These are phyloP conservation scores for Suillus sp. DNA, from an alignment of 768 basidiomycete species.

Conservation along the genomic window DNA sequence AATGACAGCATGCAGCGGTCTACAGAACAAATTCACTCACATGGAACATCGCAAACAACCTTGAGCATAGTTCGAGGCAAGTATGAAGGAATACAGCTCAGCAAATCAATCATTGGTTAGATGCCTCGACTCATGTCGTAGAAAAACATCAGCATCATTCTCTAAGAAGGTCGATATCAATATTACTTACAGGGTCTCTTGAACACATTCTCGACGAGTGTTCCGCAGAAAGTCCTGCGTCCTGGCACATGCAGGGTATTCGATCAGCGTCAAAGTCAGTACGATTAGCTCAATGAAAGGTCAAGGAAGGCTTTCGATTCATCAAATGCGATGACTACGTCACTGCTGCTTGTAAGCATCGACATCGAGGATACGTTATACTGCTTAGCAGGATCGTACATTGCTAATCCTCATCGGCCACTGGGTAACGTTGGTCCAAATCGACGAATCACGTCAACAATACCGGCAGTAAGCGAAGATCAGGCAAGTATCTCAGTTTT, in stretches of 20 bases:
- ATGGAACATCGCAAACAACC: background rate
- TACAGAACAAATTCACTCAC: background rate
- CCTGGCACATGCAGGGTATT: constrained; percentile 34
- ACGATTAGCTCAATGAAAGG: constrained; percentile 28
- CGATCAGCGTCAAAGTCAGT: constrained; percentile 30
- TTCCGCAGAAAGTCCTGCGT: constrained; percentile 30
- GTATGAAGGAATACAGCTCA: no score
- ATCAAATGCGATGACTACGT: background rate
- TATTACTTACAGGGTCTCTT: constrained; percentile 14
- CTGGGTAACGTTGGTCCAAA: background rate
- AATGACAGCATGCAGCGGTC: background rate
- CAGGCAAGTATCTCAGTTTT: background rate
- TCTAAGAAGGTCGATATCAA: constrained; percentile 27
- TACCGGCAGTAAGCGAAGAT: background rate
- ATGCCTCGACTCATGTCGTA: background rate
- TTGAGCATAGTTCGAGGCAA: background rate
- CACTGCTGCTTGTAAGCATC: background rate
- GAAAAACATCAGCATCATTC: constrained; percentile 21
- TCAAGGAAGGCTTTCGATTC: constrained; percentile 27
- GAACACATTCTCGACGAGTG: constrained; percentile 21
- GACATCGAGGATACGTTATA: background rate
- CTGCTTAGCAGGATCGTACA: background rate
- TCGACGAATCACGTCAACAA: constrained; percentile 1
- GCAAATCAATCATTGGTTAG: background rate
- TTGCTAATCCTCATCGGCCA: background rate